phyloP scores from a whole-genome alignment of 2,329 filamentous ascomycete genomes.

The Verticillium albo-atrum region DNA sequence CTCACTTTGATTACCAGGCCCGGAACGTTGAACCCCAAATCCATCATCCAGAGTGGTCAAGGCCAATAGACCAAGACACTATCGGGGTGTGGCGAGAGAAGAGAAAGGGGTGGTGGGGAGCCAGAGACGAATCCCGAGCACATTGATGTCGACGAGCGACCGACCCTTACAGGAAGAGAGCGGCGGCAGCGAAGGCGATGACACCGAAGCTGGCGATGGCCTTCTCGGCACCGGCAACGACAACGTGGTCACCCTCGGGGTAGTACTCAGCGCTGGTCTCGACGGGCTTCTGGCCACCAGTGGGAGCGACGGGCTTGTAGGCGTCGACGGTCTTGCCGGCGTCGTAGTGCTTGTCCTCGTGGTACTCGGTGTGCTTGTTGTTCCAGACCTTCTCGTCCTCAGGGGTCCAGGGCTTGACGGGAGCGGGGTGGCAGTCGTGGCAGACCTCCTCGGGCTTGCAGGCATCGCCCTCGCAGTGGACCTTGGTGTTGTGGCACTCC shows the following conservation, averaged over 20 bases:
- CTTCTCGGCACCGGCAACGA: slow-evolving; percentile 9
- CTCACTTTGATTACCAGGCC: not conserved
- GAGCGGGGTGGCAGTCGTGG: slow-evolving; percentile 15
- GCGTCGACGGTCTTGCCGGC: not conserved
- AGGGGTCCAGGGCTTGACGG: not conserved
- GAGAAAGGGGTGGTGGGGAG: not conserved
- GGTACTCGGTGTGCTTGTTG: not conserved
- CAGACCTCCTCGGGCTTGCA: slow-evolving; percentile 21
- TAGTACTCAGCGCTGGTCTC: not conserved
- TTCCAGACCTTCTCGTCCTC: not conserved
- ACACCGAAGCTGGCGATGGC: slow-evolving; percentile 11
- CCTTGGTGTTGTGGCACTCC: slow-evolving; percentile 22
- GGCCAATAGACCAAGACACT: too few relatives aligned
- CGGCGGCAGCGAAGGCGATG: slow-evolving; percentile 10
- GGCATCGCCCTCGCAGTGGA: slow-evolving; percentile 18
- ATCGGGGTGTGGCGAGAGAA: not conserved
- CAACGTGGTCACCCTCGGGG: not conserved
- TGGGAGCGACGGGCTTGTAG: not conserved
- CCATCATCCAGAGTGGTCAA: not conserved
- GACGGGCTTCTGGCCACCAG: not conserved
- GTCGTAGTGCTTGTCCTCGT: not conserved
- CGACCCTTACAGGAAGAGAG: slow-evolving; percentile 7
- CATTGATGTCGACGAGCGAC: not conserved
- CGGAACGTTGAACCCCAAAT: not conserved
- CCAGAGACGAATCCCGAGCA: not conserved